Conservation (phyloP, 208 protist genomes). For the Acanthamoeba lenticulata region DNA sequence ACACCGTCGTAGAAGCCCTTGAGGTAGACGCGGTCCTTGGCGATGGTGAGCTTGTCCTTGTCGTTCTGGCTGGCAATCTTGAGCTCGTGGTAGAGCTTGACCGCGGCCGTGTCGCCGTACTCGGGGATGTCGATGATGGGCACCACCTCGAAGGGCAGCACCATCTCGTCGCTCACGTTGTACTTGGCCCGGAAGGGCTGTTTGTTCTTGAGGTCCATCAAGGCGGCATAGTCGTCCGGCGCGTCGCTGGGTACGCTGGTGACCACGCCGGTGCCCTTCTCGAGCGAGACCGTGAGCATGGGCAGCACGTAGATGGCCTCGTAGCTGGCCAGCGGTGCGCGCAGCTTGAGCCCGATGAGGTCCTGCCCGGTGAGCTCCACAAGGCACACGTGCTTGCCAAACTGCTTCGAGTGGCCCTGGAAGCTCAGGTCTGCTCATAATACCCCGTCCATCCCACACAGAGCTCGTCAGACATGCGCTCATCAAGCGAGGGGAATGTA, state of each 20-base stretch:
- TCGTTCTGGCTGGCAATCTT: conserved; percentile 97
- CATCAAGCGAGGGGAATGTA: background rate
- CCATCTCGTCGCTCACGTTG: conserved; percentile 87
- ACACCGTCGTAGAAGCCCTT: conserved; percentile 98
- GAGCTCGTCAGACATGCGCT: background rate
- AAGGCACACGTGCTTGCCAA: conserved; percentile 90
- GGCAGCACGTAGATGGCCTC: conserved; percentile 96
- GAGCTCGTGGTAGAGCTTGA: conserved; percentile 94
- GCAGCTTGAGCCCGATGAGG: conserved; percentile 95
- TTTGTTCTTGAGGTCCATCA: conserved; percentile 95
- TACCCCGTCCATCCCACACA: background rate
- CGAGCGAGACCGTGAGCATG: conserved; percentile 97
- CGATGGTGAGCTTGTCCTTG: conserved; percentile 94
- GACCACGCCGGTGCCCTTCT: conserved; percentile 98
- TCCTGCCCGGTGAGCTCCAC: conserved; percentile 92
- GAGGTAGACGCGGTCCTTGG: conserved; percentile 98
- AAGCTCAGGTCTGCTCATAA: conserved; percentile 89
- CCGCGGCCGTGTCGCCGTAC: conserved; percentile 89
- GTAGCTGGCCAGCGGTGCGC: conserved; percentile 93
- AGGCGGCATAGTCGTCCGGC: conserved; percentile 99
- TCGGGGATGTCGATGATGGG: conserved; percentile 97
- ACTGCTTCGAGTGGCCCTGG: conserved; percentile 92
- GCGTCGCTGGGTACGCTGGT: conserved; percentile 98
- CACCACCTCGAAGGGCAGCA: conserved; percentile 93
- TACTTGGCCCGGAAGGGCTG: conserved; percentile 94